A percentile compares a stretch with the other conserved stretches of the same genome.
Evolutionary conservation across 495 filamentous ascomycete species (phyloP).

Genomic region (Trichoderma erinaceum): DNA sequence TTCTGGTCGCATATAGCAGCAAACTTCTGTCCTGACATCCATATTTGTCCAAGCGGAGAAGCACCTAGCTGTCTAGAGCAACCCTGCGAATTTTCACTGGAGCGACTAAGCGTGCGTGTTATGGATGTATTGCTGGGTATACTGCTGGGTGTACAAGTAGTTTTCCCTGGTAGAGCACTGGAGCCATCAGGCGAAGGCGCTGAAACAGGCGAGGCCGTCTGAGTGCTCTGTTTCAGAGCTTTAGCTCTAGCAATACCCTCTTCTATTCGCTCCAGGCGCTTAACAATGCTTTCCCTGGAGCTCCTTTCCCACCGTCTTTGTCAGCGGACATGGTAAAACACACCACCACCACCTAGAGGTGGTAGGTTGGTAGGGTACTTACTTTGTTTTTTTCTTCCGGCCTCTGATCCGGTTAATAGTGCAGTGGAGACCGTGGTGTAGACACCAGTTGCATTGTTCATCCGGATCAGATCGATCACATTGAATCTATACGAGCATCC

Average conservation of each 20-base stretch:
- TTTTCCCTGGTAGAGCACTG: not conserved
- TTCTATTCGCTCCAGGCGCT: constrained; percentile 11
- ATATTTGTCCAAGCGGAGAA: not conserved
- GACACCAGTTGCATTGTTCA: constrained; percentile 47
- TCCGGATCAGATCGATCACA: constrained; percentile 38
- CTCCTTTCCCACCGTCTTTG: constrained; percentile 3
- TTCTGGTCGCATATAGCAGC: not conserved
- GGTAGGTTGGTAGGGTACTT: not conserved
- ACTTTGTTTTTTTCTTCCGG: constrained; percentile 30
- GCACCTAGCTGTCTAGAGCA: not conserved
- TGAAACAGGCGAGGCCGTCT: constrained; percentile 3
- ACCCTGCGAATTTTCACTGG: not conserved
- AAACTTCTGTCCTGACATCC: not conserved
- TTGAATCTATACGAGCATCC: constrained; percentile 37
- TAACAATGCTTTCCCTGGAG: constrained; percentile 7
- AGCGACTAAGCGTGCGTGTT: not conserved
- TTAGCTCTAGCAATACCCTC: constrained; percentile 3
- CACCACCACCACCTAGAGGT: not conserved
- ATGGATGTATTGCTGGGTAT: not conserved
- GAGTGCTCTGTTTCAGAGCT: not conserved
- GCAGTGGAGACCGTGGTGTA: constrained; percentile 44
- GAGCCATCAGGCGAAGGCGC: not conserved
- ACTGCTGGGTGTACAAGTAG: not conserved
- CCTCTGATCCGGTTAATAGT: constrained; percentile 39
- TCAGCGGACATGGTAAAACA: not conserved